Base-by-base conservation (phyloP, 345 rosid genomes). In the Hypericum androsaemum region DNA sequence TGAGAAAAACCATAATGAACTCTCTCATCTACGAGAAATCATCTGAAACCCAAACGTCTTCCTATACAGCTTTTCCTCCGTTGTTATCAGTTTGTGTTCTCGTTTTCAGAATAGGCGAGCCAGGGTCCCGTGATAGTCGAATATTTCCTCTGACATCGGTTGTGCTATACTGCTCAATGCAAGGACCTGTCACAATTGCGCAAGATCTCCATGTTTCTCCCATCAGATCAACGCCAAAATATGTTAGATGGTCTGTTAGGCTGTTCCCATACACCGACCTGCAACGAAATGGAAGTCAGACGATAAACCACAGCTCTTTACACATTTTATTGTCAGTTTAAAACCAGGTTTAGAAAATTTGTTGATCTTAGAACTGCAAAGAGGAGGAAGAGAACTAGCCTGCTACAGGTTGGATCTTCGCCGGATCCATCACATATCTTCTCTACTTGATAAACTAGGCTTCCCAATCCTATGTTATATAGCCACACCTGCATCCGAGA, bases 211-310 rank as follows among this genome's bases (percentile, higher is more conserved):
- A 79, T 32, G 71, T 41, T 47, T 67, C 70, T 13, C 84, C 80
- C 68, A 50, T 69, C 50, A 87, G 59, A 1, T 71, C 76, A 12
- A 87, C 71, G 50, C 96, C 95, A 55, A 66, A 84, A 55, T 90
- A 90, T 8, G 10, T 43, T 61, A 90, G 65, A 71, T 90, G 95
- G 71, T 90, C 98, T 0, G 71, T 47, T 7, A 86, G 64, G 74
- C 95, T 88, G 53, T 56, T 78, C 28, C 98, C 95, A 11, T 57
- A 56, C 65, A 92, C 96, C 0, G 96, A 92, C 65, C 96, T 90
- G 75, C 63, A 79, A 43, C 10, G 52, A 35, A 50, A 37, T 22
- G 32, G 2, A 22, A 22, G 37, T 2, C 5, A 46, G 32, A 10
- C 37, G 36, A 58, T 5, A 41, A n/a, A 16, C 12, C 15, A 39